These are phyloP conservation scores for Cladosporium cucumerinum DNA, from an alignment of 2,329 filamentous ascomycete species.

Conservation along the genomic window DNA sequence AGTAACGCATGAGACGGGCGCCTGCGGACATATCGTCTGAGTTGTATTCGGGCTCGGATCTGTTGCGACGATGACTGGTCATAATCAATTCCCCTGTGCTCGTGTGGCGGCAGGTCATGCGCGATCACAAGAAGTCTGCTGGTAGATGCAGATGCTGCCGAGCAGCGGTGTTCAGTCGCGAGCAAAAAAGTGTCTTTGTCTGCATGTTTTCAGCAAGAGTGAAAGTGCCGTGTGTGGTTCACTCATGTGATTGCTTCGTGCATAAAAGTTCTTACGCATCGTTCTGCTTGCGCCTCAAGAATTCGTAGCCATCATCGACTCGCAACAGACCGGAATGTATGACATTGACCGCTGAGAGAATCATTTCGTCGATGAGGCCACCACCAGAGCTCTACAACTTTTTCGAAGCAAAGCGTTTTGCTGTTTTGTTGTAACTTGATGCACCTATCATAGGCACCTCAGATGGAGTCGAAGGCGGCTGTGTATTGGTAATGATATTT, in stretches of 20 bases:
- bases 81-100: background rate
- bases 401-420: background rate
- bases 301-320: background rate
- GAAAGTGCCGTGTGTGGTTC: background rate
- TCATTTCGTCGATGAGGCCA: background rate
- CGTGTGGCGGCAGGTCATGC: background rate
- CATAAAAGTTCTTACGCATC: background rate
- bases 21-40: conserved; percentile 8
- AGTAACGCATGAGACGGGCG: conserved; percentile 6
- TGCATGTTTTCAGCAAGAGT: background rate
- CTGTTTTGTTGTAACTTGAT: background rate
- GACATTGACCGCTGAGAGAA: background rate
- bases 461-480: background rate
- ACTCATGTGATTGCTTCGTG: background rate
- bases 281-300: background rate
- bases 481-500: background rate
- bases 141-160: background rate
- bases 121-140: background rate
- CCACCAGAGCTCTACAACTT: background rate
- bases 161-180: background rate
- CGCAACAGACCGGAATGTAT: background rate
- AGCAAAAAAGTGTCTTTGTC: background rate
- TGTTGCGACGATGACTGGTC: background rate
- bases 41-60: background rate
- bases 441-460: background rate